Conservation (phyloP, 192 early-diverging fungal species). For the Chytriomyces sp. region DNA sequence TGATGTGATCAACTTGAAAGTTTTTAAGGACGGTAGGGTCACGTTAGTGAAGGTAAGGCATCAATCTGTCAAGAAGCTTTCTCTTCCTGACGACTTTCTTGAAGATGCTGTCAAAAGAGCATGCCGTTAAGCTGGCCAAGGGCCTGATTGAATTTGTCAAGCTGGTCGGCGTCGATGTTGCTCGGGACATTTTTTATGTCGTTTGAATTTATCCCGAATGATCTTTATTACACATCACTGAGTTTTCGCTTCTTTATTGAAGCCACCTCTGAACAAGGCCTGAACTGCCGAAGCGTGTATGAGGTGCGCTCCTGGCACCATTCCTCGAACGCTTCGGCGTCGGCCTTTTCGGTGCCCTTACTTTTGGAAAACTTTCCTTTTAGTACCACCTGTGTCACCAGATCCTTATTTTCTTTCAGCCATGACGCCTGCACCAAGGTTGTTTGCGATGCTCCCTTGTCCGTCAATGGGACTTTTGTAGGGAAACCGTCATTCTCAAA, state of each 20-base stretch:
- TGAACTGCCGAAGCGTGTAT: neutral
- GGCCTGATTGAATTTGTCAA: constrained; percentile 16
- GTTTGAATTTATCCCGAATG: constrained; percentile 20
- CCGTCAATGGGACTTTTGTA: neutral
- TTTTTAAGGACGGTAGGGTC: neutral
- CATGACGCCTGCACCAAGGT: neutral
- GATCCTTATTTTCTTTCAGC: neutral
- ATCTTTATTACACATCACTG: too few relatives aligned
- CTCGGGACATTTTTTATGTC: constrained; percentile 56
- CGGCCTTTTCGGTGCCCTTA: neutral
- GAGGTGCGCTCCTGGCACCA: neutral
- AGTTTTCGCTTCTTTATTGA: neutral
- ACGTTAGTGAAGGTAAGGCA: constrained; percentile 8
- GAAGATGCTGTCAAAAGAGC: constrained; percentile 10
- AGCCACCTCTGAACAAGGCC: neutral
- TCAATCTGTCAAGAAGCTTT: neutral
- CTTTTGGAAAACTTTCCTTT: neutral
- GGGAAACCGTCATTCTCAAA: neutral
- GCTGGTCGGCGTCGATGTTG: constrained; percentile 18
- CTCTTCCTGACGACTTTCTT: neutral
- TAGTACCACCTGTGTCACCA: neutral
- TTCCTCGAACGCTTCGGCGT: neutral
- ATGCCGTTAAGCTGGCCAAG: neutral
- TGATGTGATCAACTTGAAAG: neutral
- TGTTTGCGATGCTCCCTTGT: neutral